Percentiles rank a stretch among this genome's conserved stretches.
Evolutionary conservation across 83 land plant species (phyloP).

Genomic region (Diphasiastrum complanatum): DNA sequence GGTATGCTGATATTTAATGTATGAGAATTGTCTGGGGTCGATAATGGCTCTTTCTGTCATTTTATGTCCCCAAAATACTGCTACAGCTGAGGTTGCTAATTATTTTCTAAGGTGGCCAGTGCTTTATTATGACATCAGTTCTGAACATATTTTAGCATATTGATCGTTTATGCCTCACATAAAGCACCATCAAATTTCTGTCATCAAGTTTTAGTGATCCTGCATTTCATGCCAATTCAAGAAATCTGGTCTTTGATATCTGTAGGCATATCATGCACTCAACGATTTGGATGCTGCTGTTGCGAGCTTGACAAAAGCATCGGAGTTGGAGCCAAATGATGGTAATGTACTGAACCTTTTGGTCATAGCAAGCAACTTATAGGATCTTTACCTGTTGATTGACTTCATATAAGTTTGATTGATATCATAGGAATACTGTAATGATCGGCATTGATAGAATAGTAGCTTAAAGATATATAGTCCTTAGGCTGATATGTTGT

Average conservation of each 20-base stretch:
- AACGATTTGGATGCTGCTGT: slow-evolving; percentile 81
- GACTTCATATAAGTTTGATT: neutral
- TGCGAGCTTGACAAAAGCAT: slow-evolving; percentile 73
- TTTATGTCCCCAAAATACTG: no score
- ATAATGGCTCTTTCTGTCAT: no score
- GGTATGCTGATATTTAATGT: no score
- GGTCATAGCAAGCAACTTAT: neutral
- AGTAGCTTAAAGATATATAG: neutral
- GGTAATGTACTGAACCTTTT: slow-evolving; percentile 33
- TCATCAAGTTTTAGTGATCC: no score
- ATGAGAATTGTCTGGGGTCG: no score
- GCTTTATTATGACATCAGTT: no score
- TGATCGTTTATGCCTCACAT: no score
- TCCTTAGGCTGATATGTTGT: slow-evolving; percentile 4
- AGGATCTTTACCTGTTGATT: neutral
- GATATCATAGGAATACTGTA: neutral
- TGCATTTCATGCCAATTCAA: neutral
- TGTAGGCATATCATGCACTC: slow-evolving; percentile 79
- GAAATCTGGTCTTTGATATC: neutral
- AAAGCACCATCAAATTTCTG: no score
- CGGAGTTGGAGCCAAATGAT: slow-evolving; percentile 90
- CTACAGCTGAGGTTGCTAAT: no score
- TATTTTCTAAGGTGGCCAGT: no score
- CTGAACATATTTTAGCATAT: no score
- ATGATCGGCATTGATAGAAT: neutral